A percentile compares a stretch with the other conserved stretches of the same genome.
These are phyloP conservation scores for Quercus agrifolia DNA, from an alignment of 306 rosid species.

Conservation along the genomic window DNA sequence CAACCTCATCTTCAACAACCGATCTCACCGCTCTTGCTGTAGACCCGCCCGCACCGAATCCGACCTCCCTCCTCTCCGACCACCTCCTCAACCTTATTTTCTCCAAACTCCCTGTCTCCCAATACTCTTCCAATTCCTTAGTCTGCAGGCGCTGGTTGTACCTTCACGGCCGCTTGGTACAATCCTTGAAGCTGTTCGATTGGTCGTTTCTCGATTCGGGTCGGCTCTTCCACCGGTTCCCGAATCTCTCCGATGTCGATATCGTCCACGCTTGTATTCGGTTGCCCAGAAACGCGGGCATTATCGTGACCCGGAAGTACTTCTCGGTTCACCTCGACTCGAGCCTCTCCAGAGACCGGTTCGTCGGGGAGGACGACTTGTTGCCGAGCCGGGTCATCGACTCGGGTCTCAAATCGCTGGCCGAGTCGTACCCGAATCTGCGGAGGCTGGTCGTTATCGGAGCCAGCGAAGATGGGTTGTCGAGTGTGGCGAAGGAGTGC, in stretches of 20 bases:
- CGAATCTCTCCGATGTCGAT: constrained; percentile 67
- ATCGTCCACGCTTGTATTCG: constrained; percentile 52
- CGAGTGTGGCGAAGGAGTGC: constrained; percentile 77
- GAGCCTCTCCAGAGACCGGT: constrained; percentile 24
- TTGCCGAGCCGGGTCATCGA: constrained; percentile 69
- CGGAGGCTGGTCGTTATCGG: constrained; percentile 62
- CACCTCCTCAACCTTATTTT: constrained; percentile 61
- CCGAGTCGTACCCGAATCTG: constrained; percentile 72
- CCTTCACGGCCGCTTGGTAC: constrained; percentile 69
- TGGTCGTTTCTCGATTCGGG: constrained; percentile 83
- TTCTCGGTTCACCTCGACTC: constrained; percentile 47
- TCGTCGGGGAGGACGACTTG: constrained; percentile 38
- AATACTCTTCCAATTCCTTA: constrained; percentile 46
- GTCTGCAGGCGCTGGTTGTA: constrained; percentile 95
- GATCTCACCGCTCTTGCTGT: constrained; percentile 4
- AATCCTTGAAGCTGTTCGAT: constrained; percentile 56
- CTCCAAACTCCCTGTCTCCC: constrained; percentile 49
- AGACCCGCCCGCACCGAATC: constrained; percentile 33
- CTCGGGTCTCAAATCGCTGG: constrained; percentile 58
- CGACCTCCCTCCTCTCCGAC: constrained; percentile 61
- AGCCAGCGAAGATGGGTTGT: constrained; percentile 71
- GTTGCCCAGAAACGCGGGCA: constrained; percentile 41
- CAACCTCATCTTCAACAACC: background rate
- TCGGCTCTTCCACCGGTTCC: constrained; percentile 60
- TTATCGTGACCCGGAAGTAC: constrained; percentile 43